A percentile compares a stretch with the other conserved stretches of the same genome.
Conservation (phyloP, 768 basidiomycete genomes). For the Kwoniella heveanensis region DNA sequence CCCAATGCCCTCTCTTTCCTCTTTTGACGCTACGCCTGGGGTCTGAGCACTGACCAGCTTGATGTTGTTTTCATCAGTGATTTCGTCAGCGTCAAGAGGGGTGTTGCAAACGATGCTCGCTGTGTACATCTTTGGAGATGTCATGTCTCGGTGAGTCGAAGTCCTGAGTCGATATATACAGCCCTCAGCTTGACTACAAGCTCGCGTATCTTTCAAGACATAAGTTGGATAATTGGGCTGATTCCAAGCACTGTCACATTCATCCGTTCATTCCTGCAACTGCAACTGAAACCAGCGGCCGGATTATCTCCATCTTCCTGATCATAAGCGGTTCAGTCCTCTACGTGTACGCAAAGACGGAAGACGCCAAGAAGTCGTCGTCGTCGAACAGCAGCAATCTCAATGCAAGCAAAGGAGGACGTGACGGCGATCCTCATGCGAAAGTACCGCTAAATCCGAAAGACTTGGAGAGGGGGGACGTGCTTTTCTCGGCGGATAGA, state of each 20-base stretch:
- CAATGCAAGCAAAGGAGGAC: background rate
- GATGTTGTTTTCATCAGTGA: constrained; percentile 34
- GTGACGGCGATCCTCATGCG: background rate
- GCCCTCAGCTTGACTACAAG: too few species aligned
- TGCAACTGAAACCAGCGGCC: too few species aligned
- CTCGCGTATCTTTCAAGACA: too few species aligned
- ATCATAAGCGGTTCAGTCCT: constrained; percentile 51
- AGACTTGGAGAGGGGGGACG: constrained; percentile 28
- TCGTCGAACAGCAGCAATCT: too few species aligned
- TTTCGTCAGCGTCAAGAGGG: constrained; percentile 80
- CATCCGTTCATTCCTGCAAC: too few species aligned
- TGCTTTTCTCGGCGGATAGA: constrained; percentile 11
- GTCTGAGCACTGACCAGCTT: too few species aligned
- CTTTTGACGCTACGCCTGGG: too few species aligned
- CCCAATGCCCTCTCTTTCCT: background rate
- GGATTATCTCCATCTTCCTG: constrained; percentile 46
- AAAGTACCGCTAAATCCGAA: constrained; percentile 18
- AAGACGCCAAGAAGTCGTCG: constrained; percentile 30
- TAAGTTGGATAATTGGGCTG: too few species aligned
- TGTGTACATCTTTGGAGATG: constrained; percentile 75
- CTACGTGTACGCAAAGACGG: constrained; percentile 53
- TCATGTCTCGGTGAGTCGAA: constrained; percentile 70
- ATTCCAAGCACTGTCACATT: background rate
- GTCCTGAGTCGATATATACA: too few species aligned
- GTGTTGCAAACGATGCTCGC: constrained; percentile 86